Evolutionary conservation across 2,329 filamentous ascomycete species (phyloP).

Genomic region (Scedosporium boydii): DNA sequence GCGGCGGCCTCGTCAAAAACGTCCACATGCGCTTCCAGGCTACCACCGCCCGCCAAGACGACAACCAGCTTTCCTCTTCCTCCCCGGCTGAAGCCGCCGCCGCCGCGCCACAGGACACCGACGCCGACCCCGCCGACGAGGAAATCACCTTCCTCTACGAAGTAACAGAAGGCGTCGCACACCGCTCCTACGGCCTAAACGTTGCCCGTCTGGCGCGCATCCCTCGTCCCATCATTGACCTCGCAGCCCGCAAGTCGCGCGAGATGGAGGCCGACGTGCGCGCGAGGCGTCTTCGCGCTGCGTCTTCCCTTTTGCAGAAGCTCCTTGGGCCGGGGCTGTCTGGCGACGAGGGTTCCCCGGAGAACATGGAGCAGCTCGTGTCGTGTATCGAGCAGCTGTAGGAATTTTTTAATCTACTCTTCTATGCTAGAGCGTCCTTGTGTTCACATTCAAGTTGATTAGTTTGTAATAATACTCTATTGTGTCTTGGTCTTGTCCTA

Average conservation of each 20-base stretch:
- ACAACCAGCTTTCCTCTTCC: not conserved
- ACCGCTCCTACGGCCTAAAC: constrained; percentile 89
- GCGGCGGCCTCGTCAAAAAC: constrained; percentile 58
- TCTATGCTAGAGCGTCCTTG: not conserved
- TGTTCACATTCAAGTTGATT: too few relatives aligned
- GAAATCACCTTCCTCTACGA: constrained; percentile 94
- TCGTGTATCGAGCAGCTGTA: not conserved
- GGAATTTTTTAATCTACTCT: not conserved
- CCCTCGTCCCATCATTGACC: constrained; percentile 64
- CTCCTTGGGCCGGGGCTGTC: constrained; percentile 22
- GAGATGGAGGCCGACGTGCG: constrained; percentile 70
- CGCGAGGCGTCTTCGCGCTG: constrained; percentile 42
- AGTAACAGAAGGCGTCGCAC: constrained; percentile 80
- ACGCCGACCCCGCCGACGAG: constrained; percentile 44
- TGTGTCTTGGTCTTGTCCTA: too few relatives aligned
- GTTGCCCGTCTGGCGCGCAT: constrained; percentile 81
- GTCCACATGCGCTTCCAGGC: constrained; percentile 86
- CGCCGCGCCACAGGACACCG: constrained; percentile 20
- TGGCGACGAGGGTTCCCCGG: constrained; percentile 15
- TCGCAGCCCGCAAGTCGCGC: constrained; percentile 68
- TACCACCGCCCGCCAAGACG: constrained; percentile 14
- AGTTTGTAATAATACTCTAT: too few relatives aligned
- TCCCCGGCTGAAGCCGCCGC: not conserved
- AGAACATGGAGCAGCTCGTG: constrained; percentile 50
- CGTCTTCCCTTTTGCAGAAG: constrained; percentile 20